Percentiles rank a stretch among this genome's conserved stretches.
phyloP scores from a whole-genome alignment of 2,329 filamentous ascomycete genomes.

The Tolypocladium amazonense region DNA sequence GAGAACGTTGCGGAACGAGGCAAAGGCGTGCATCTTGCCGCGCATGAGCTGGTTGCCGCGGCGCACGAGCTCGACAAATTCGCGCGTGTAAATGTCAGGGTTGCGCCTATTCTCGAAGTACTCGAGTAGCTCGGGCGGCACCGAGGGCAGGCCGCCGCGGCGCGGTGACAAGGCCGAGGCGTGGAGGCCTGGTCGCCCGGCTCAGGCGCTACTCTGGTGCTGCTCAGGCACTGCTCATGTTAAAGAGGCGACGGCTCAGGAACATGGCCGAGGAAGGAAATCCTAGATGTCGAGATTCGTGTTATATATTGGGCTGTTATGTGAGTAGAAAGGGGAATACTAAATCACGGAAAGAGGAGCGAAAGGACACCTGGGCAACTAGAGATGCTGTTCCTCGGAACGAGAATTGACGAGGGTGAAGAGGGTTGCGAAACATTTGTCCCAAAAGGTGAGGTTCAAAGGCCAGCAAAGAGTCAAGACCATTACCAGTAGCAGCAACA shows the following conservation, averaged over 20 bases:
- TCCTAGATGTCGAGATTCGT: too few relatives aligned
- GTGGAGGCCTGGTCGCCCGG: slow-evolving; percentile 27
- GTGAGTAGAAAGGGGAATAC: not conserved
- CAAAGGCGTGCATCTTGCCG: slow-evolving; percentile 54
- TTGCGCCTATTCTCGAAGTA: slow-evolving; percentile 64
- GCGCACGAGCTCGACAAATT: slow-evolving; percentile 60
- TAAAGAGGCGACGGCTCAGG: too few relatives aligned
- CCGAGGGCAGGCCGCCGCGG: slow-evolving; percentile 30
- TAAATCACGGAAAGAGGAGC: not conserved
- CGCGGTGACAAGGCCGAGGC: slow-evolving; percentile 27
- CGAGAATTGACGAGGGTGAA: not conserved
- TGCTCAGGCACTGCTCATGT: too few relatives aligned
- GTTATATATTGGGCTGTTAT: too few relatives aligned
- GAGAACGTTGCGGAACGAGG: slow-evolving; percentile 48
- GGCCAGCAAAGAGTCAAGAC: too few relatives aligned
- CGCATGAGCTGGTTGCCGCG: slow-evolving; percentile 56
- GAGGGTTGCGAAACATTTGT: too few relatives aligned
- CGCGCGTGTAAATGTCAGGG: slow-evolving; percentile 63
- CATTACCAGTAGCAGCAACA: too few relatives aligned
- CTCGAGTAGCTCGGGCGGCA: slow-evolving; percentile 53
- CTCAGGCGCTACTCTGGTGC: too few relatives aligned
- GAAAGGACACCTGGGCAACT: not conserved
- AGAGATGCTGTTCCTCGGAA: not conserved
- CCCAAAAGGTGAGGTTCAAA: too few relatives aligned
- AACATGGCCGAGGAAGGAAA: too few relatives aligned